Conservation (phyloP, 1,139 yeast species). For the Eremothecium coryli region DNA sequence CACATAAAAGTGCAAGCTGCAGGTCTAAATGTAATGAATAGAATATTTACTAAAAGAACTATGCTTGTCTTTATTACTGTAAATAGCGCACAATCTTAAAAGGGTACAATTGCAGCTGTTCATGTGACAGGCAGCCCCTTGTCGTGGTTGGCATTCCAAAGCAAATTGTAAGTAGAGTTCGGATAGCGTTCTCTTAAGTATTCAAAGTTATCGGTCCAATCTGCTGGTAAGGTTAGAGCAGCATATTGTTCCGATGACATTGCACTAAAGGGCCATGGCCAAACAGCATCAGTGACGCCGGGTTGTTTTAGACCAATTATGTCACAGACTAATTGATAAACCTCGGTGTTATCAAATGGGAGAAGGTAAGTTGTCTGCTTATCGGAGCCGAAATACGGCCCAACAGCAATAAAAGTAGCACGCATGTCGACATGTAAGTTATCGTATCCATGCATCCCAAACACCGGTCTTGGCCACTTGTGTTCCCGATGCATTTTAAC, state of each 20-base stretch:
- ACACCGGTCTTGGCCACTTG: constrained; percentile 30
- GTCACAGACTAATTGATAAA: constrained; percentile 69
- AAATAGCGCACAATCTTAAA: too few relatives aligned
- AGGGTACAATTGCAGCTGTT: too few relatives aligned
- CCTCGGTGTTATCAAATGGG: constrained; percentile 66
- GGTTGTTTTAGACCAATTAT: constrained; percentile 39
- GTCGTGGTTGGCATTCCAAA: too few relatives aligned
- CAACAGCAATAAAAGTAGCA: constrained; percentile 68
- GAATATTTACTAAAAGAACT: too few relatives aligned
- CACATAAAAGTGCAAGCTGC: too few relatives aligned
- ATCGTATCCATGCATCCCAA: constrained; percentile 83
- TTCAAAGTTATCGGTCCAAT: constrained; percentile 11
- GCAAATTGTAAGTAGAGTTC: constrained; percentile 17
- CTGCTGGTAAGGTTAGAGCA: constrained; percentile 6
- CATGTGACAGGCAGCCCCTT: too few relatives aligned
- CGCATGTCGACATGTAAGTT: constrained; percentile 72
- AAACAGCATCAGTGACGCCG: constrained; percentile 5
- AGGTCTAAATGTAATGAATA: too few relatives aligned
- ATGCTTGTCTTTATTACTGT: too few relatives aligned
- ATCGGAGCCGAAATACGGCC: constrained; percentile 55
- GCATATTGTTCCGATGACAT: constrained; percentile 8
- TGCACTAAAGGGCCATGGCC: constrained; percentile 5
- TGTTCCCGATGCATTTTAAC: constrained; percentile 54
- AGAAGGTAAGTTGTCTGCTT: constrained; percentile 32
- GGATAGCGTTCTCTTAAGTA: constrained; percentile 9